These are phyloP conservation scores for Colletotrichum sidae DNA, from an alignment of 2,329 filamentous ascomycete genomes.

Conservation along the genomic window DNA sequence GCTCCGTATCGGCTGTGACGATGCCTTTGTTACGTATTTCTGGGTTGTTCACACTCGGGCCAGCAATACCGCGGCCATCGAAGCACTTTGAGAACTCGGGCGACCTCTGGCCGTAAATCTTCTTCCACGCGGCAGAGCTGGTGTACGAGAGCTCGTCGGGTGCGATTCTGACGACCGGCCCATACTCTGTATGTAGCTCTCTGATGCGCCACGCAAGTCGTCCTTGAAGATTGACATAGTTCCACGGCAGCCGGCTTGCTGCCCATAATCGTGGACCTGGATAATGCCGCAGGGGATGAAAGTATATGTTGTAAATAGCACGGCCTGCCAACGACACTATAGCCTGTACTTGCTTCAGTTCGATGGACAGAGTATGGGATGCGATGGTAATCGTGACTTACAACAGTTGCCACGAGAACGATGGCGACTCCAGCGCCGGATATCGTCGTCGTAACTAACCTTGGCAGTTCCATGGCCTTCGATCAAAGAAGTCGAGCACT, in stretches of 20 bases:
- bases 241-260: constrained; percentile 52
- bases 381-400: too few relatives aligned
- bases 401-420: too few relatives aligned
- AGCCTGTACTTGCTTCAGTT: too few relatives aligned
- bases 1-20: constrained; percentile 31
- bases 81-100: constrained; percentile 30
- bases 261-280: constrained; percentile 78
- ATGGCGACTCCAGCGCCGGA: too few relatives aligned
- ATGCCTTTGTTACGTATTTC: constrained; percentile 18
- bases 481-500: too few relatives aligned
- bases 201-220: constrained; percentile 55
- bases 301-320: constrained; percentile 46
- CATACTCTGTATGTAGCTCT: constrained; percentile 50
- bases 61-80: constrained; percentile 24
- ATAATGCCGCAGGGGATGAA: constrained; percentile 73
- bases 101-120: constrained; percentile 33
- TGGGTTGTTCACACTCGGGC: constrained; percentile 10
- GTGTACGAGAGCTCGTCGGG: constrained; percentile 41
- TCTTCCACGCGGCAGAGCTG: constrained; percentile 33
- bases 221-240: constrained; percentile 52
- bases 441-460: too few relatives aligned
- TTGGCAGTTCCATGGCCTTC: too few relatives aligned
- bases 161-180: constrained; percentile 46
- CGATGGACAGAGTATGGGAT: not conserved
- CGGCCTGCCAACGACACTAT: not conserved